Base-by-base conservation (phyloP, 352 stramenopile species). In the Phytophthora idaei region DNA sequence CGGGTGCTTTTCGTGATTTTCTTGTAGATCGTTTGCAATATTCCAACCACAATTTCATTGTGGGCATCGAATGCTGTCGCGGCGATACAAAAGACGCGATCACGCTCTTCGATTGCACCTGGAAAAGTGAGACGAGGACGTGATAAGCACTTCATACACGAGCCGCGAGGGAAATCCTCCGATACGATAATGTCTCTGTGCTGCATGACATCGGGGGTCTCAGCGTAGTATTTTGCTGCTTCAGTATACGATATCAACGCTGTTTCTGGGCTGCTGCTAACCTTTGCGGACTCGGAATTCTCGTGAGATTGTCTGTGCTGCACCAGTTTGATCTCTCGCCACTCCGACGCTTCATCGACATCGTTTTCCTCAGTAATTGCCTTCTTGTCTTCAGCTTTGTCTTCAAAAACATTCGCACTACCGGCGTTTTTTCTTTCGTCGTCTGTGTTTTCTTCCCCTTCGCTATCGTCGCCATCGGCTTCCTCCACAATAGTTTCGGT, bases 51-150 rank as follows among this genome's bases (percentile, higher is more conserved):
- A 6, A 92, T 62, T 44, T 71, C 51, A 37, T 86, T 83, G 12
- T 57, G 53, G 3, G 82, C 37, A 42, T 90, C 71, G 31, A 83
- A 92, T 4, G 57, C 37, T 3, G 80, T 90, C 1, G 78, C 77
- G 27, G 82, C 81, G n/a, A 88, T 76, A 45, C 83, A 93, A 60
- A 92, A 94, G 2, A 95, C 75, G 6, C 85, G 80, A 54, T 95
- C 86, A 8, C 85, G 79, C 61, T 94, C 73, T 9, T 90, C 77
- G 9, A 78, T 67, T 7, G 84, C 79, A 5, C 72, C 74, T 47
- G 73, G 2, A 50, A 92, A 95, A 6, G 69, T 63, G 9, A 95
- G 63, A 4, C 73, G 71, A 27, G 81, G 83, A 1, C 78, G 76
- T 9, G 76, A 80, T 25, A 92, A 80, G 52, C 85, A 94, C 4